A percentile compares a stretch with the other conserved stretches of the same genome.
Evolutionary conservation across 805 yeast genomes (phyloP).

Genomic region (Debaryomyces tyrocola): DNA sequence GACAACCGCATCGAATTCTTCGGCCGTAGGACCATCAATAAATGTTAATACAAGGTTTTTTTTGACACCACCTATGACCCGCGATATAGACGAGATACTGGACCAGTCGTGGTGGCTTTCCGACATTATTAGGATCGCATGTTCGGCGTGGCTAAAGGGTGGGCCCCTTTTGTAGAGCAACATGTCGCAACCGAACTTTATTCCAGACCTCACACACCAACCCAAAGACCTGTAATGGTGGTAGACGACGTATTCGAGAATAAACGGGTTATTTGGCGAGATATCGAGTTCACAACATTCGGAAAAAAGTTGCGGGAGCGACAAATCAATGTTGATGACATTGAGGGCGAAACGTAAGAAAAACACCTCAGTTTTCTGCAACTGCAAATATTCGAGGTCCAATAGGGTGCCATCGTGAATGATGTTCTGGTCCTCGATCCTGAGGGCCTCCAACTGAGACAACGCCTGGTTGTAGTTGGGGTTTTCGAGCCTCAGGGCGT

Average conservation of each 20-base stretch:
- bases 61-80: constrained; percentile 86
- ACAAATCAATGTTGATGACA: constrained; percentile 35
- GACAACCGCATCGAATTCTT: constrained; percentile 22
- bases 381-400: constrained; percentile 54
- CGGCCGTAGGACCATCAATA: constrained; percentile 55
- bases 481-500: constrained; percentile 15
- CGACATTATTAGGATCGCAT: constrained; percentile 58
- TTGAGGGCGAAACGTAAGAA: constrained; percentile 64
- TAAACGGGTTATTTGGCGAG: constrained; percentile 36
- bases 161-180: constrained; percentile 88
- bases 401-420: background rate
- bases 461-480: background rate
- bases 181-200: constrained; percentile 88
- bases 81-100: constrained; percentile 56
- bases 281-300: constrained; percentile 17
- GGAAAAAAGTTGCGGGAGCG: constrained; percentile 24
- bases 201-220: constrained; percentile 92
- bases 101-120: constrained; percentile 55
- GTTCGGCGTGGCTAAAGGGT: constrained; percentile 93
- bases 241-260: constrained; percentile 67
- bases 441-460: background rate
- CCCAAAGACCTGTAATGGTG: constrained; percentile 87
- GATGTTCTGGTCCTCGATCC: background rate
- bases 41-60: constrained; percentile 72
- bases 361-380: constrained; percentile 74